These are phyloP conservation scores for Verbena officinalis DNA, from an alignment of 257 asterid species.

Conservation along the genomic window DNA sequence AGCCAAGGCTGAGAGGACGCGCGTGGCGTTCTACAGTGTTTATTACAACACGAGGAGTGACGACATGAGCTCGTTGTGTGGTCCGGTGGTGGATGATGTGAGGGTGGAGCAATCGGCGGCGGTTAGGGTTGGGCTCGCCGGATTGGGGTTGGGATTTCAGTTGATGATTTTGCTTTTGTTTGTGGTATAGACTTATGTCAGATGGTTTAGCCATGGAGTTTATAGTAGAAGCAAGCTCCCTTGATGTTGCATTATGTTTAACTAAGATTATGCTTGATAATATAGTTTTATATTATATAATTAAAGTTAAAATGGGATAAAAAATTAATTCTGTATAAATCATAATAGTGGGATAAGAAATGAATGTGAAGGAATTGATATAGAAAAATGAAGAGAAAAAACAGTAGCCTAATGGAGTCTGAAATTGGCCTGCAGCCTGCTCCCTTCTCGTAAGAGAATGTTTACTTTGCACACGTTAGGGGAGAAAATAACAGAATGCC, in stretches of 20 bases:
- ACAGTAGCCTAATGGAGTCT: no score
- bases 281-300: neutral
- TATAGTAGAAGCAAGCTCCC: slow-evolving; percentile 32
- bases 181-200: neutral
- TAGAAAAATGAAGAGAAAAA: no score
- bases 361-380: no score
- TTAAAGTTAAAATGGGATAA: no score
- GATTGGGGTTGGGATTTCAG: slow-evolving; percentile 19
- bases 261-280: neutral
- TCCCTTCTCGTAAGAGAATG: no score
- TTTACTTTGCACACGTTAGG: no score
- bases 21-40: slow-evolving; percentile 83
- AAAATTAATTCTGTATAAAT: no score
- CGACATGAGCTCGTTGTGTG: slow-evolving; percentile 91
- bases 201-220: slow-evolving; percentile 12
- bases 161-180: slow-evolving; percentile 24
- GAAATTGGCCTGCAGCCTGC: no score
- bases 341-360: no score
- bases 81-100: slow-evolving; percentile 93
- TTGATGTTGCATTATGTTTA: slow-evolving; percentile 9
- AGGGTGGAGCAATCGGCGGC: slow-evolving; percentile 49
- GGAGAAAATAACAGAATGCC: no score
- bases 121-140: slow-evolving; percentile 7
- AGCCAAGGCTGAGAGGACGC: slow-evolving; percentile 78
- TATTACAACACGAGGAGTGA: slow-evolving; percentile 92